Conservation (phyloP, 192 early-diverging fungal species). For the Podochytrium sp. region DNA sequence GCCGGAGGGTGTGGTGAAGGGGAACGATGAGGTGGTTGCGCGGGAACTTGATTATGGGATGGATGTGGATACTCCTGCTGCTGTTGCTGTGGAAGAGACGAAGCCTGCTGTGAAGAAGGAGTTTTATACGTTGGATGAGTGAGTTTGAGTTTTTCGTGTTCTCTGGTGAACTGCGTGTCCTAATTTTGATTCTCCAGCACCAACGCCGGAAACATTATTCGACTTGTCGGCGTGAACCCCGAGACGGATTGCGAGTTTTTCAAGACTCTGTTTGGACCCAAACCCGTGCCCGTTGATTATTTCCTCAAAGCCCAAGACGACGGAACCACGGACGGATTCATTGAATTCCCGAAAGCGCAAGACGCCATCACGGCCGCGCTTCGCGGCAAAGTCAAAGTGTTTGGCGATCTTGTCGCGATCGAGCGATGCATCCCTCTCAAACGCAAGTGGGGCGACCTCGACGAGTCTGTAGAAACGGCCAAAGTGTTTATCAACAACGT, state of each 20-base stretch:
- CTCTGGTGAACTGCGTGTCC: neutral
- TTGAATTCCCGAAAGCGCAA: conserved; percentile 44
- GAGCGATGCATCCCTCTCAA: conserved; percentile 43
- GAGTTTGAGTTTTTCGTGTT: conserved; percentile 18
- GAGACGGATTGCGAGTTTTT: conserved; percentile 21
- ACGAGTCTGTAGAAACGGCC: conserved; percentile 26
- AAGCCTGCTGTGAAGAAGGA: conserved; percentile 11
- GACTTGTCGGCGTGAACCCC: conserved; percentile 21
- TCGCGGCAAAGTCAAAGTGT: conserved; percentile 27
- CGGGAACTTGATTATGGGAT: neutral
- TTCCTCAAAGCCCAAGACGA: conserved; percentile 43
- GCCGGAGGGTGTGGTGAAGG: neutral
- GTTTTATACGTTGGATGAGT: conserved; percentile 26
- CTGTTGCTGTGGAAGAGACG: neutral
- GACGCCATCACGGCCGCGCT: conserved; percentile 32
- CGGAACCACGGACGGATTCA: conserved; percentile 46
- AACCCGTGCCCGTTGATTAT: conserved; percentile 46
- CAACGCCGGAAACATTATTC: conserved; percentile 40
- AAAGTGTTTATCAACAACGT: conserved; percentile 54
- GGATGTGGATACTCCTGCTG: neutral
- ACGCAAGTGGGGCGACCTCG: conserved; percentile 40
- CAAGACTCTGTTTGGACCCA: conserved; percentile 25
- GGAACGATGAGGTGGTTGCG: neutral
- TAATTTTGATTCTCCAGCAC: conserved; percentile 4
- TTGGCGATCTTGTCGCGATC: conserved; percentile 24